A percentile compares a stretch with the other conserved stretches of the same genome.
These are phyloP conservation scores for Leucaena leucocephala DNA, from an alignment of 306 rosid genomes.

Conservation along the genomic window DNA sequence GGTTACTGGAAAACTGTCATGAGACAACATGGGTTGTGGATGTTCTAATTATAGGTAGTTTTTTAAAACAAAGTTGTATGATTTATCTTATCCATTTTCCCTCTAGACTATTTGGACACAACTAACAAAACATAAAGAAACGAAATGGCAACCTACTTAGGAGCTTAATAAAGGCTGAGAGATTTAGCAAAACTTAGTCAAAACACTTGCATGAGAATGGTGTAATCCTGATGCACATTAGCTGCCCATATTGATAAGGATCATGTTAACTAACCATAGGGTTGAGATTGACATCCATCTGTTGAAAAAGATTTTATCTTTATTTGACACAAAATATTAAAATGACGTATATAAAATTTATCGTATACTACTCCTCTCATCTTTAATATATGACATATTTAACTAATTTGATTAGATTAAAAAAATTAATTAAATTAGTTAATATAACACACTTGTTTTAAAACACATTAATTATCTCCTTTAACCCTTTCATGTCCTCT, in stretches of 20 bases:
- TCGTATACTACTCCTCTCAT: too few species aligned
- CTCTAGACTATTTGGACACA: background rate
- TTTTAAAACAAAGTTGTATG: background rate
- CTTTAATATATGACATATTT: too few species aligned
- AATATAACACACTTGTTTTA: too few species aligned
- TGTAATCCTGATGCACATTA: background rate
- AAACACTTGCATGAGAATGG: background rate
- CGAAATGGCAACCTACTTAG: background rate
- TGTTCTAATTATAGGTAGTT: background rate
- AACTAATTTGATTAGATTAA: too few species aligned
- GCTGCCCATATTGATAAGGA: background rate
- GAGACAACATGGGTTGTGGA: background rate
- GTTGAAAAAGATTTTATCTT: background rate
- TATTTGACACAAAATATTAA: background rate
- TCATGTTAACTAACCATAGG: background rate
- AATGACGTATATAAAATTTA: too few species aligned
- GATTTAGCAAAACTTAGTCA: background rate
- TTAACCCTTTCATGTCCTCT: too few species aligned
- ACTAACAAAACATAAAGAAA: background rate
- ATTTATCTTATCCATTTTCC: background rate
- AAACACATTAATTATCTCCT: too few species aligned
- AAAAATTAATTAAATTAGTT: too few species aligned
- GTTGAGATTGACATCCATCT: background rate
- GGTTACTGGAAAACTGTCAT: background rate
- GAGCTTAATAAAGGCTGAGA: background rate